Conservation (phyloP, 495 filamentous ascomycete genomes). For the Letharia columbiana region DNA sequence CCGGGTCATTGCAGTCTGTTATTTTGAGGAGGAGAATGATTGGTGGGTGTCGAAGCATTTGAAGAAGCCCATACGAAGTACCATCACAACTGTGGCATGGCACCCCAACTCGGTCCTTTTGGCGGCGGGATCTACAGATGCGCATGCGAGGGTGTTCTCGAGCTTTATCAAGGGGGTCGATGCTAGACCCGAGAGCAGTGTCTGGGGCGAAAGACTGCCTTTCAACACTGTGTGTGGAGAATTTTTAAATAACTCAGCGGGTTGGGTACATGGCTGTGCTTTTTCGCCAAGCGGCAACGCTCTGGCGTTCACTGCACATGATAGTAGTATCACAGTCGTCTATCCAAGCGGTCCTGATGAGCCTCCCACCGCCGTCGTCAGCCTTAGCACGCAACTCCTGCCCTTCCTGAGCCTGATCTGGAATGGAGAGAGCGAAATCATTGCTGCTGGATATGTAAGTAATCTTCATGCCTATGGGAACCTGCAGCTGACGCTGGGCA, state of each 20-base stretch:
- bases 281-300: conserved; percentile 90
- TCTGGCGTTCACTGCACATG: conserved; percentile 85
- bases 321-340: conserved; percentile 91
- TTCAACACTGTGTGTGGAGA: conserved; percentile 98
- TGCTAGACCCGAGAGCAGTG: conserved; percentile 72
- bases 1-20: conserved; percentile 92
- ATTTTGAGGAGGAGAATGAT: conserved; percentile 97
- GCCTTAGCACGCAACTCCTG: conserved; percentile 76
- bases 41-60: conserved; percentile 99
- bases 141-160: conserved; percentile 93
- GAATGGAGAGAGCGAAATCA: conserved; percentile 86
- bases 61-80: conserved; percentile 95
- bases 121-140: conserved; percentile 89
- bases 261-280: conserved; percentile 85
- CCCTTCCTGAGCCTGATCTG: conserved; percentile 89
- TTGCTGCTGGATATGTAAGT: conserved; percentile 80
- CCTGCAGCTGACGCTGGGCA: conserved; percentile 23
- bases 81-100: conserved; percentile 88
- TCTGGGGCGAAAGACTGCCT: conserved; percentile 90
- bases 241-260: conserved; percentile 87
- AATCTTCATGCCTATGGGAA: not conserved
- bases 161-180: conserved; percentile 94
- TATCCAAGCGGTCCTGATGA: conserved; percentile 91
- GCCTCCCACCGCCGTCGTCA: conserved; percentile 79
- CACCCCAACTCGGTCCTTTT: conserved; percentile 95